Conservation (phyloP, 2,329 filamentous ascomycete genomes). For the Grosmannia huntii region DNA sequence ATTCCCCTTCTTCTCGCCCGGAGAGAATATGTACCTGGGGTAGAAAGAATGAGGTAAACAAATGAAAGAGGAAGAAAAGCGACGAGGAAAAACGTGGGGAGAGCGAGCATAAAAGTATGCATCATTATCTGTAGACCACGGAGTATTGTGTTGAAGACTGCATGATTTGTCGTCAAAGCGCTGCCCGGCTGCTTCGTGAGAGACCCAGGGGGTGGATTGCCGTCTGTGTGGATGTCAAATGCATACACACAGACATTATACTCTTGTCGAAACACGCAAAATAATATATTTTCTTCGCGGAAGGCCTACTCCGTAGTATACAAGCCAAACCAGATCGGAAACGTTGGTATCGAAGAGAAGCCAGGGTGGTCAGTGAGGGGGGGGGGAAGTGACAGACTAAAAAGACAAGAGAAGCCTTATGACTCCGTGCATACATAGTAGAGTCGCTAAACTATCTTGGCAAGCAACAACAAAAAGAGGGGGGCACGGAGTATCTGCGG, state of each 20-base stretch:
- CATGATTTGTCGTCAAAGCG: constrained; percentile 22
- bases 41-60: constrained; percentile 7
- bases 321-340: background rate
- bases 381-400: background rate
- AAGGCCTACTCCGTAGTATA: background rate
- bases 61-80: constrained; percentile 16
- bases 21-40: background rate
- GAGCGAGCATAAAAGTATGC: constrained; percentile 27
- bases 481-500: too few relatives aligned
- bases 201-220: constrained; percentile 17
- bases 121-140: constrained; percentile 12
- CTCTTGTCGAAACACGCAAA: background rate
- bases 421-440: too few relatives aligned
- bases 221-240: background rate
- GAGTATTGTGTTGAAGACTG: constrained; percentile 15
- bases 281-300: background rate
- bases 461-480: background rate
- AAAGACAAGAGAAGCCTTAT: background rate
- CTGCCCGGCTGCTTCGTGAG: constrained; percentile 20
- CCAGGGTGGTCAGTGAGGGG: background rate
- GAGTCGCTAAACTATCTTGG: background rate
- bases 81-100: background rate
- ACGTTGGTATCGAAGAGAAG: background rate
- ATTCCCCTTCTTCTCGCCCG: background rate
- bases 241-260: background rate